phyloP scores from a whole-genome alignment of 352 stramenopile species.

The Pythium phragmitis region DNA sequence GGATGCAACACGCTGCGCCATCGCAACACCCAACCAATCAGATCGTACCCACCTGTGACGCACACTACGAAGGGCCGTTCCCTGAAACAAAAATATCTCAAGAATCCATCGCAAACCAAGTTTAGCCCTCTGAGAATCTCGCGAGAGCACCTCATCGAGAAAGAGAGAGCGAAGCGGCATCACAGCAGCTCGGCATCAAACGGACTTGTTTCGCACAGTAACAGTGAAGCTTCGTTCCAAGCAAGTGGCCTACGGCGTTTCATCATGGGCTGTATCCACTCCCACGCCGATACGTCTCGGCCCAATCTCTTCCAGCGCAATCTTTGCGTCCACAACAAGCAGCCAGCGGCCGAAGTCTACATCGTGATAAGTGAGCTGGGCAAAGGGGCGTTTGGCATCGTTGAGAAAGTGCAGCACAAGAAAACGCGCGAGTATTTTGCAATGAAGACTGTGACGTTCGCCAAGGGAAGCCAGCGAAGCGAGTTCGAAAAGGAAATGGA shows the following conservation, averaged over 20 bases:
- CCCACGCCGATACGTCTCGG: constrained; percentile 37
- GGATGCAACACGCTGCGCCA: neutral
- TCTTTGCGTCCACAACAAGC: constrained; percentile 72
- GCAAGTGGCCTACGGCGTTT: neutral
- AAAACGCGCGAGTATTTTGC: constrained; percentile 65
- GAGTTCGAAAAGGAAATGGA: constrained; percentile 82
- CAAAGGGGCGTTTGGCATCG: constrained; percentile 70
- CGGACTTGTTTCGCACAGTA: neutral
- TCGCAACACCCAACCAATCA: neutral
- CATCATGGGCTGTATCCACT: constrained; percentile 69
- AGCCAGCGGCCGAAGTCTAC: constrained; percentile 46
- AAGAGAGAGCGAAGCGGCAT: neutral
- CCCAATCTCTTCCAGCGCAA: constrained; percentile 82
- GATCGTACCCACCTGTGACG: neutral
- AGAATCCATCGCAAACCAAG: neutral
- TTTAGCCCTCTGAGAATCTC: neutral
- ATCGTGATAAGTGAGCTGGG: constrained; percentile 53
- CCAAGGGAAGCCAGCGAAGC: constrained; percentile 52
- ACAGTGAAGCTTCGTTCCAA: neutral
- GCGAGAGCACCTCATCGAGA: neutral
- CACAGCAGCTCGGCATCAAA: neutral
- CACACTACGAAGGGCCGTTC: neutral
- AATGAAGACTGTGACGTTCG: constrained; percentile 80
- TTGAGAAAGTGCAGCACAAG: constrained; percentile 72
- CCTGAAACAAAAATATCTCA: constrained; percentile 2